Evolutionary conservation across 768 basidiomycete species (phyloP).

Genomic region (Collybiopsis luxurians): DNA sequence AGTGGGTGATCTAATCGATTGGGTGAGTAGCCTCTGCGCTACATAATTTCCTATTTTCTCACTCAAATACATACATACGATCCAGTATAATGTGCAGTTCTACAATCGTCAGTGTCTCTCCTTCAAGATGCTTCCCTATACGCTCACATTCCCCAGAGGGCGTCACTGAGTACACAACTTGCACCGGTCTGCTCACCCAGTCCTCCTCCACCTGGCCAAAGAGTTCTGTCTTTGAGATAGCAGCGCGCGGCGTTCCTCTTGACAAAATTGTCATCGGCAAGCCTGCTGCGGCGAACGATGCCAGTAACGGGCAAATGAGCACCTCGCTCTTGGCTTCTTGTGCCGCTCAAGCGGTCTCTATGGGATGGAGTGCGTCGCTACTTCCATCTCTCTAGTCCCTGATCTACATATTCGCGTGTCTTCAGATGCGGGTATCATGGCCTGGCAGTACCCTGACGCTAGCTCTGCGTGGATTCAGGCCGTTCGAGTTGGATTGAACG

Average conservation of each 20-base stretch:
- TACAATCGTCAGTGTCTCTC: not conserved
- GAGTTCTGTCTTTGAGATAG: constrained; percentile 42
- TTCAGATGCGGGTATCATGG: constrained; percentile 30
- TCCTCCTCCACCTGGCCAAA: constrained; percentile 43
- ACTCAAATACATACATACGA: not conserved
- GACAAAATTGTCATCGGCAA: constrained; percentile 63
- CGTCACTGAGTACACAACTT: not conserved
- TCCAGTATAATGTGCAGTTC: not conserved
- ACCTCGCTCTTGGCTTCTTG: constrained; percentile 14
- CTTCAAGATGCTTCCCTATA: not conserved
- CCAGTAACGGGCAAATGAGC: constrained; percentile 37
- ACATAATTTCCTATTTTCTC: not conserved
- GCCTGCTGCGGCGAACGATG: constrained; percentile 37
- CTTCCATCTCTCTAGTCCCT: too few relatives aligned
- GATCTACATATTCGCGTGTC: too few relatives aligned
- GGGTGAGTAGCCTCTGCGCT: not conserved
- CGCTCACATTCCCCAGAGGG: not conserved
- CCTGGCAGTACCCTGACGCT: constrained; percentile 38
- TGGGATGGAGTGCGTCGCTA: not conserved
- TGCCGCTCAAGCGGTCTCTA: not conserved
- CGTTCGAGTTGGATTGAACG: constrained; percentile 15
- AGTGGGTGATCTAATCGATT: not conserved
- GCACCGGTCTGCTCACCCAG: not conserved
- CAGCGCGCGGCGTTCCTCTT: constrained; percentile 39
- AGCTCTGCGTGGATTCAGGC: constrained; percentile 36